These are phyloP conservation scores for Purpureocillium takamizusanense DNA, from an alignment of 2,329 filamentous ascomycete genomes.

Conservation along the genomic window DNA sequence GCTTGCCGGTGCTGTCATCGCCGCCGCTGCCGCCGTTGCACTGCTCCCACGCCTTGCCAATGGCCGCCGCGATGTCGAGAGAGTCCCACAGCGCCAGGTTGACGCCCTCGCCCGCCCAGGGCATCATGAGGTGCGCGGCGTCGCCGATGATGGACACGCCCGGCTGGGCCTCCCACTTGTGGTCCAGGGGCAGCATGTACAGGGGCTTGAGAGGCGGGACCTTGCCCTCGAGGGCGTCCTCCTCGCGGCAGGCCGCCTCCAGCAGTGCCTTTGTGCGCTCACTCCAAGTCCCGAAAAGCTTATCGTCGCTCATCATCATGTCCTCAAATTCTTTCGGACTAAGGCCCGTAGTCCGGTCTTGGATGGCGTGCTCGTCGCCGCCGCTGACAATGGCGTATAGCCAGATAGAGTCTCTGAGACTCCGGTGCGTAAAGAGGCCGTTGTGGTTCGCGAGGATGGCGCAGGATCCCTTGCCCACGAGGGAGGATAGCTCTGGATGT, in stretches of 20 bases:
- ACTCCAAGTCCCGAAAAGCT: conserved; percentile 16
- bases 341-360: conserved; percentile 5
- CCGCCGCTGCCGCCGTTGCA: background rate
- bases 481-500: conserved; percentile 26
- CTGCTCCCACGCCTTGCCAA: conserved; percentile 7
- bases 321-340: conserved; percentile 8
- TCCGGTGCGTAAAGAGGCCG: conserved; percentile 23
- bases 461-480: conserved; percentile 29
- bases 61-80: conserved; percentile 28
- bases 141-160: conserved; percentile 44
- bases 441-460: conserved; percentile 26
- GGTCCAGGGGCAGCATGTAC: conserved; percentile 32
- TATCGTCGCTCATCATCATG: conserved; percentile 11
- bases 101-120: conserved; percentile 43
- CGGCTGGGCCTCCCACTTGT: conserved; percentile 27
- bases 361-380: conserved; percentile 13
- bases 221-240: conserved; percentile 8
- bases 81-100: conserved; percentile 43
- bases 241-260: conserved; percentile 15
- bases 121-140: conserved; percentile 44
- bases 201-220: conserved; percentile 13
- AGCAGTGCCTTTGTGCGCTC: conserved; percentile 17
- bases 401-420: conserved; percentile 17
- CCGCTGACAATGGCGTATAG: conserved; percentile 18
- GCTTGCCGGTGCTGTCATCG: conserved; percentile 1